These are phyloP conservation scores for Fusarium agapanthi DNA, from an alignment of 2,329 filamentous ascomycete species.

Conservation along the genomic window DNA sequence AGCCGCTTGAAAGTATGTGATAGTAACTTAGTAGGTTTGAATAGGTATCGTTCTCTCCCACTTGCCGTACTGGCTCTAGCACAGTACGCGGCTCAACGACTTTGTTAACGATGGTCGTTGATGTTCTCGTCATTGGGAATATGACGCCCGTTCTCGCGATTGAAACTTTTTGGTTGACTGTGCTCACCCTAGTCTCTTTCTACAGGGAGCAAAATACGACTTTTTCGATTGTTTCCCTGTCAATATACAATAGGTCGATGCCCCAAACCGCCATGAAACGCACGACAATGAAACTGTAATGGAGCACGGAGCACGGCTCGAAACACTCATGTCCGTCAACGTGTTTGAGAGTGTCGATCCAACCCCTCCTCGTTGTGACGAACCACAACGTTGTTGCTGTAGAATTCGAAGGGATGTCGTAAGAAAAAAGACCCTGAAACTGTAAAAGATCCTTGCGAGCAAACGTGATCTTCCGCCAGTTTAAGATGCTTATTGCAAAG, in stretches of 20 bases:
- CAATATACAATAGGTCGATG: conserved; percentile 17
- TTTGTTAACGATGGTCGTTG: not conserved
- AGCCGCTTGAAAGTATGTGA: not conserved
- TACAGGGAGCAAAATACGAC: not conserved
- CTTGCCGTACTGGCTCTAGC: conserved; percentile 3
- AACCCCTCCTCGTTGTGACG: conserved; percentile 8
- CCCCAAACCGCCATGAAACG: conserved; percentile 35
- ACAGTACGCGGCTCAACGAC: not conserved
- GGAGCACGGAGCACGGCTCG: conserved; percentile 25
- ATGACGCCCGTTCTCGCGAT: not conserved
- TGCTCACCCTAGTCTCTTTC: not conserved
- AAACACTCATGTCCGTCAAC: conserved; percentile 23
- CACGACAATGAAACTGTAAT: conserved; percentile 23
- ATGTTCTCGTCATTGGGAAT: not conserved
- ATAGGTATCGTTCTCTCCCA: not conserved
- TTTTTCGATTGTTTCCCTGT: conserved; percentile 26
- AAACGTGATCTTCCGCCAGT: not conserved
- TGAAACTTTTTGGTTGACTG: conserved; percentile 1
- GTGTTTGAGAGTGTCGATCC: conserved; percentile 35
- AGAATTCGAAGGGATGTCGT: conserved; percentile 14
- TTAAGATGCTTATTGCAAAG: not conserved
- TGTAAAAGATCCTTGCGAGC: conserved; percentile 3
- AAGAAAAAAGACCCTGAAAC: conserved; percentile 18
- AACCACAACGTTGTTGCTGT: conserved; percentile 3
- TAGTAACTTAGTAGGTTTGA: not conserved